These are phyloP conservation scores for Saksenaea oblongispora DNA, from an alignment of 371 early-diverging fungal species.

Conservation along the genomic window DNA sequence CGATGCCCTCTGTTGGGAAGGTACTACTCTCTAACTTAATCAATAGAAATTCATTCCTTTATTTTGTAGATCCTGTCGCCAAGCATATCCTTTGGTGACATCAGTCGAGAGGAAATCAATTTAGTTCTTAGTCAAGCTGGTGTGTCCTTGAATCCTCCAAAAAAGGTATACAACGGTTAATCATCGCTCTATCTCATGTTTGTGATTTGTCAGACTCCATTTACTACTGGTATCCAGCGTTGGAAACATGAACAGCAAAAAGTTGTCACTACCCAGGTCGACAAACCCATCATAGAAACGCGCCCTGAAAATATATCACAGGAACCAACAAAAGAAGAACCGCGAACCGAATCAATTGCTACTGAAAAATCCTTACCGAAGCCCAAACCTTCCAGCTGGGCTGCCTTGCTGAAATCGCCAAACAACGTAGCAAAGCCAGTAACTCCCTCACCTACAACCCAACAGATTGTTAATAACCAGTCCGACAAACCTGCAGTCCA, in stretches of 20 bases:
- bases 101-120: conserved; percentile 63
- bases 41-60: conserved; percentile 15
- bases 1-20: conserved; percentile 12
- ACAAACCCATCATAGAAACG: conserved; percentile 8
- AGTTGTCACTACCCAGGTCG: conserved; percentile 14
- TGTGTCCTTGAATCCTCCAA: conserved; percentile 40
- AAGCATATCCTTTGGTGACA: conserved; percentile 55
- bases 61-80: conserved; percentile 16
- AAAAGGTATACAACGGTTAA: conserved; percentile 31
- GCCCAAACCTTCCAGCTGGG: conserved; percentile 61
- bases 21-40: background rate
- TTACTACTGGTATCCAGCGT: conserved; percentile 33
- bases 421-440: conserved; percentile 17
- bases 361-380: conserved; percentile 37
- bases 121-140: conserved; percentile 52
- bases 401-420: conserved; percentile 51
- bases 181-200: background rate
- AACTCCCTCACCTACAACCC: conserved; percentile 5
- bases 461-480: conserved; percentile 13
- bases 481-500: conserved; percentile 21
- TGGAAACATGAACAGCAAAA: conserved; percentile 14
- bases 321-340: conserved; percentile 3
- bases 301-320: background rate
- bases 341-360: conserved; percentile 1
- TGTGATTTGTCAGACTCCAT: conserved; percentile 31